Base-by-base conservation (phyloP, 208 protist species). In the Wallacemonas sp. region DNA sequence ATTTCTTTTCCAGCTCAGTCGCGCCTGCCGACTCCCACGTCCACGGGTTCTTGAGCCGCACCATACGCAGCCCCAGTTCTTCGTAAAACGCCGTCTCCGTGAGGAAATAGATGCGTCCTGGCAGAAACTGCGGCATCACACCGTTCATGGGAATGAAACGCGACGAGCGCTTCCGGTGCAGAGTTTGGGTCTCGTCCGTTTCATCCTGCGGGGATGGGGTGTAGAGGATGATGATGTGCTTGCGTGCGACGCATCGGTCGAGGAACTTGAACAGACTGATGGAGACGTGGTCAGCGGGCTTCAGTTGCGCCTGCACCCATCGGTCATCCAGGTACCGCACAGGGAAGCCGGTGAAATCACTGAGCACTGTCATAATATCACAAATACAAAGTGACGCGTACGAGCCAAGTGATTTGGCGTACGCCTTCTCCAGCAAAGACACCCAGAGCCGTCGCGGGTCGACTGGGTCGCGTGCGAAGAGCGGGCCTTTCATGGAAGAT, bases 351-450 rank as follows among this genome's bases (percentile, higher is more conserved):
- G 78, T 84, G 4, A 85, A 65, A 59, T 91, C 82, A 36, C 75
- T 36, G 24, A 94, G 60, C 6, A 77, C 88, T 15, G 87, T 51
- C 14, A 80, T 64, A 1, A 75, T 44, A 44, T 79, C 70, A 41
- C 81, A 84, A 30, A 74, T 34, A 47, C 76, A 70, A 65, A 90
- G 88, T 54, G 79, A 74, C 24, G 83, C 79, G 73, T 96, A 96
- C n/a, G 74, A 79, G 61, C 90, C 89, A 63, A 86, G 71, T n/a
- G 81, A 42, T 70, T 97, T 97, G 17, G 90, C 90, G 67, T 94
- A 95, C 11, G 89, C 91, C 78, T 96, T 96, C 70, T 96, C 79
- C 44, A 95, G 49, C 17, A 97, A 60, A n/a, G 78, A 85, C 28
- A 90, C 70, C 90, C 91, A 97, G 72, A 95, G 65, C 63, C 91